Evolutionary conservation across 1,284 basidiomycete genomes (phyloP), one percentile per base, ranked within the genome.

Genomic region (Acaromyces ingoldii): DNA sequence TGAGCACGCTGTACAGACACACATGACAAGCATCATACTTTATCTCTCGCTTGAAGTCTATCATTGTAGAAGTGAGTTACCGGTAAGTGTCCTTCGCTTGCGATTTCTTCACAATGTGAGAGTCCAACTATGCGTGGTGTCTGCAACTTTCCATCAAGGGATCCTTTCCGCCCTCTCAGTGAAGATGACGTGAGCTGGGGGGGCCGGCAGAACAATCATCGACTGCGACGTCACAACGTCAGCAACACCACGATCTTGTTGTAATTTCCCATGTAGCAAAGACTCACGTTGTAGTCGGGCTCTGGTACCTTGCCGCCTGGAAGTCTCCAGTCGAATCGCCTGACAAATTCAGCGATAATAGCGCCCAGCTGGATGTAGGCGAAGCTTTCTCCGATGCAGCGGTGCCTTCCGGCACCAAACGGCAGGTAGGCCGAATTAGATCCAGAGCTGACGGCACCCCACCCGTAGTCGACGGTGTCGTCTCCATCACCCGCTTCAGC

Each of bases 321-420:
- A 33, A 95, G 79, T 49, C 81, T 82, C 75, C 96, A 74, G 74
- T 89, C 87, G 58, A 89, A 80, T 54, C 82, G 78, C 50, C 92
- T 84, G 34, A 97, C 79, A 55, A 98, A 76, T 9, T 86, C 88
- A 6, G 85, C 77, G 58, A 98, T 79, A 73, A 98, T 82, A 5
- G 86, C 85, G 39, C 90, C 88, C 24, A 98, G 80, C 78, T 99
- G 95, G 51, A 97, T 78, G 76, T 96, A 93, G 13, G 95, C 95
- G 72, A 97, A 98, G 83, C 91, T 89, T 79, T 95, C 91, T 62
- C 91, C 91, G 62, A 95, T 93, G 77, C 92, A 96, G 53, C 91
- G 81, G 78, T 96, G 91, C n/a, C 72, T 43, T 15, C 70, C 93
- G 40, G 93, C 92, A 53, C 93, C 95, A 72, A 99, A 99, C 1